Evolutionary conservation across 306 rosid species (phyloP).

Genomic region (Pyrus pyrifolia): DNA sequence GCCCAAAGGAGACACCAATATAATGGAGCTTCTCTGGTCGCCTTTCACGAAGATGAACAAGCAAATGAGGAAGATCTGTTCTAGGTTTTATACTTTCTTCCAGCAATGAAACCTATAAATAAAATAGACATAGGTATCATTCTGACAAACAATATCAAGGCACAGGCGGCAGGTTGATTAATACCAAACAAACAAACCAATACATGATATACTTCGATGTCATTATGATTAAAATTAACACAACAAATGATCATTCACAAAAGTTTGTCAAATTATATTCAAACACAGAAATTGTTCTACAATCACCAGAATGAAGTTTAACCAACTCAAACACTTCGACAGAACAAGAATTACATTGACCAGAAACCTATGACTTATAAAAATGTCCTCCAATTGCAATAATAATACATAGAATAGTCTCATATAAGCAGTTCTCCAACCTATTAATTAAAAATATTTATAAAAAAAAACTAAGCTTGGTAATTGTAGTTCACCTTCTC

Average conservation of each 20-base stretch:
- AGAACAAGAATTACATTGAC: background rate
- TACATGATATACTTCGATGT: background rate
- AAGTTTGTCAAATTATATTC: background rate
- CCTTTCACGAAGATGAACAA: conserved; percentile 80
- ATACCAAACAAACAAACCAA: background rate
- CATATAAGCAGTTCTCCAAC: background rate
- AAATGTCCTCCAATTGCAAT: background rate
- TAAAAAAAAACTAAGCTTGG: conserved; percentile 6
- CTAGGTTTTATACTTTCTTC: conserved; percentile 82
- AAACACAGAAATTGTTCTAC: background rate
- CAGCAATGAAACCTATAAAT: conserved; percentile 73
- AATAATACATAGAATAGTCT: background rate
- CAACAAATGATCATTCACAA: background rate
- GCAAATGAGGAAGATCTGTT: conserved; percentile 83
- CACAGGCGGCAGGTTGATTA: background rate
- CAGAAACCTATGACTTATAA: background rate
- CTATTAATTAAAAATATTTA: background rate
- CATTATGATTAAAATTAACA: background rate
- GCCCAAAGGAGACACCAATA: conserved; percentile 93
- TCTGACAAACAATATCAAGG: background rate
- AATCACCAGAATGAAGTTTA: background rate
- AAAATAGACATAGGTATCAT: background rate
- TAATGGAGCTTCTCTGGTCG: conserved; percentile 89
- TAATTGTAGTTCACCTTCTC: conserved; percentile 44
- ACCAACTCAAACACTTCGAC: background rate